Conservation (phyloP, 2,329 filamentous ascomycete genomes). For the Ceratocystis harringtonii region DNA sequence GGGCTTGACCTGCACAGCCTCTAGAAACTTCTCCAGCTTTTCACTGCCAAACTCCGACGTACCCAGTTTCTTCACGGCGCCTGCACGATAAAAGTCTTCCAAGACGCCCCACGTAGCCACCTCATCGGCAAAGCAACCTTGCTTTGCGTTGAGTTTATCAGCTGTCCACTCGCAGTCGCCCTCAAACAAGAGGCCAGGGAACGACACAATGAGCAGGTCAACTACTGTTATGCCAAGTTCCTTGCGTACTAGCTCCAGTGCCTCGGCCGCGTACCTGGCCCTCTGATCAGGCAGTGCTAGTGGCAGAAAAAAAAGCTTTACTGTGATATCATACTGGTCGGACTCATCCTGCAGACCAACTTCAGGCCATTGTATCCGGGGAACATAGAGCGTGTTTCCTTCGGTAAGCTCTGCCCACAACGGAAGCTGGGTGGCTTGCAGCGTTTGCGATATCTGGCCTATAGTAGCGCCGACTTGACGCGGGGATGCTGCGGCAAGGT, state of each 20-base stretch:
- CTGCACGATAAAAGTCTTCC: slow-evolving; percentile 56
- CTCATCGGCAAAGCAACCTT: slow-evolving; percentile 53
- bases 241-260: slow-evolving; percentile 63
- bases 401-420: slow-evolving; percentile 54
- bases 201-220: slow-evolving; percentile 82
- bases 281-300: slow-evolving; percentile 49
- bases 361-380: slow-evolving; percentile 56
- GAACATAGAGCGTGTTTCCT: slow-evolving; percentile 53
- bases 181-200: slow-evolving; percentile 85
- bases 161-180: slow-evolving; percentile 75
- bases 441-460: slow-evolving; percentile 21
- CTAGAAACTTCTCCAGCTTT: slow-evolving; percentile 63
- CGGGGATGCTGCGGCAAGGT: slow-evolving; percentile 26
- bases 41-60: slow-evolving; percentile 84
- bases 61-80: slow-evolving; percentile 60
- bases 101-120: slow-evolving; percentile 55
- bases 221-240: slow-evolving; percentile 63
- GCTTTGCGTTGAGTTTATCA: slow-evolving; percentile 43
- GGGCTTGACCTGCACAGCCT: slow-evolving; percentile 54
- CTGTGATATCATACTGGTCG: slow-evolving; percentile 79
- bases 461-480: neutral
- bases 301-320: slow-evolving; percentile 87
- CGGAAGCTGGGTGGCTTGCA: slow-evolving; percentile 23
- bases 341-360: slow-evolving; percentile 66
- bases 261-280: slow-evolving; percentile 57